Evolutionary conservation across 1,284 basidiomycete genomes (phyloP), one percentile per base, ranked within the genome.

Genomic region (Apiotrichum gracile): DNA sequence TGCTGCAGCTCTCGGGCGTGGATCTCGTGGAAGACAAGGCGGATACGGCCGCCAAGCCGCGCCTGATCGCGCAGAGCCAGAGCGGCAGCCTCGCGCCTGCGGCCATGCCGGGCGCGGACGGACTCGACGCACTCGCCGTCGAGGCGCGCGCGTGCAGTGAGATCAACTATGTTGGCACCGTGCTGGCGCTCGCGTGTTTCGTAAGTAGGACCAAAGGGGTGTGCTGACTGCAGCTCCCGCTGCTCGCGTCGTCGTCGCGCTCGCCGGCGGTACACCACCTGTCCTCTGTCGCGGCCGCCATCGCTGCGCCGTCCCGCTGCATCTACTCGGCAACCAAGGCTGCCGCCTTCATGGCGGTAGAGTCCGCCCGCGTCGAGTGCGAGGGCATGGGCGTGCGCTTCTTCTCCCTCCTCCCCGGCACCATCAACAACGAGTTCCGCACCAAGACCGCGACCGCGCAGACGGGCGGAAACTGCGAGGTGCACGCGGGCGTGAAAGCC

Each of bases 291-390:
- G 91, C 86, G 3, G 84, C 88, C 1, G 78, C 87, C 9, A 82
- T 92, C 25, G 87, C 91, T 0, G 84, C 91, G 0, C 92, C 92
- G 0, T 91, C 88, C 0, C 85, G 92, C 17, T 78, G 87, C 0
- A 75, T 97, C 26, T 97, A 97, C 71, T 83, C 82, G 0, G 84
- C 90, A 0, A 88, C 87, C 5, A 97, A 97, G 72, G 79, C 86
- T 2, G 86, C 88, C 0, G 86, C 86, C 2, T 80, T 90, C 43
- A 71, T 86, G 40, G 83, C 91, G 54, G 89, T 88, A 72, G 69
- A 69, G 84, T 88, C 71, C 78, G 86, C 5, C 80, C 89, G 94
- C 48, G 70, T 75, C 29, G 74, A 77, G 56, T 68, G 77, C 47
- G 65, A 71, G 29, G 73, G 73, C 1, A 60, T 63, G 25, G 74